Conservation (phyloP, 129 eudicot genomes). For the Saussurea involucrata region DNA sequence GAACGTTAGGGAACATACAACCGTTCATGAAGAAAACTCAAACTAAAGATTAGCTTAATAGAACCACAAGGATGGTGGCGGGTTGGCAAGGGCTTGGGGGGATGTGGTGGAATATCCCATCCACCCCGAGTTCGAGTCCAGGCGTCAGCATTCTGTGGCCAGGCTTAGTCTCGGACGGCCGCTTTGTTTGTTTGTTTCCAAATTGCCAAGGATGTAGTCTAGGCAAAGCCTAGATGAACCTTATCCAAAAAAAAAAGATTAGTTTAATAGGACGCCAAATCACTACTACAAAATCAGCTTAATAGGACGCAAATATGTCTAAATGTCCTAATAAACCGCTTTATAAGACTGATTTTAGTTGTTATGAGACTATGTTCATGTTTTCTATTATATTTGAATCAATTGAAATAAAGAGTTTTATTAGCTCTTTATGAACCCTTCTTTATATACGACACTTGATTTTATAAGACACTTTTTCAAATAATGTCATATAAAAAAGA, state of each 20-base stretch:
- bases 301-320: neutral
- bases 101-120: no score
- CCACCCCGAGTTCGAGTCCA: no score
- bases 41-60: neutral
- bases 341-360: neutral
- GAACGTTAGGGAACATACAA: conserved; percentile 8
- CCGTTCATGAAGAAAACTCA: neutral
- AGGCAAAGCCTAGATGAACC: no score
- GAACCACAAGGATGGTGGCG: no score
- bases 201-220: no score
- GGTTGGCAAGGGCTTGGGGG: no score
- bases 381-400: no score
- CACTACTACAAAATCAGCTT: neutral
- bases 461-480: neutral
- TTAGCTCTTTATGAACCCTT: neutral
- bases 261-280: neutral
- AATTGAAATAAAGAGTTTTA: neutral
- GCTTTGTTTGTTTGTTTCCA: no score
- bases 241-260: no score
- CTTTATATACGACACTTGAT: neutral
- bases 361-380: no score
- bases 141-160: no score
- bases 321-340: neutral
- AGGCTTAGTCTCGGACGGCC: no score
- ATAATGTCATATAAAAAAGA: neutral